Base-by-base conservation (phyloP, 2,329 filamentous ascomycete species). In the Curvularia hawaiiensis region DNA sequence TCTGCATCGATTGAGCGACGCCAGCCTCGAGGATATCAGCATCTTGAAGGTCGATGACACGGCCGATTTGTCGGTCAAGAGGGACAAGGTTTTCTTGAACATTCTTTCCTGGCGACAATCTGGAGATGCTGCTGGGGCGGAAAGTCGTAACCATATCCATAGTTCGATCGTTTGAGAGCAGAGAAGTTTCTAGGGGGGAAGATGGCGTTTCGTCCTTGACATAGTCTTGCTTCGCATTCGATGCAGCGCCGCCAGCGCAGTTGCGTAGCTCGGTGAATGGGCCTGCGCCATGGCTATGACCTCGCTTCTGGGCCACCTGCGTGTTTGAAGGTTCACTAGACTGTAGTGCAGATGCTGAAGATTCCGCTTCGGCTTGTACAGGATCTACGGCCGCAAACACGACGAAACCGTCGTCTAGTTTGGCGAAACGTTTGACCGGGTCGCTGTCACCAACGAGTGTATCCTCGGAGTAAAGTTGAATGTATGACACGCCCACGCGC, bases 21-120 rank as follows among this genome's bases (percentile, higher is more conserved):
- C 74, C 76, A 11, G 72, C 67, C 57, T 81, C 79, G 1, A 81
- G 67, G 12, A 76, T 65, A 28, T 75, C 66, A 0, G 74, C 68
- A 2, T 67, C 56, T 3, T 68, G 58, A 12, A 75, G 67, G 4
- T 69, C 64, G 4, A 77, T 67, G 14, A 80, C 62, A 28, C 67
- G 56, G 40, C 72, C 68, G 18, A 81, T 66, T 52, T 41, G 55
- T 3, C 44, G 59, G 45, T 69, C 57, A 1, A 54, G 49, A 2
- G 63, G 49, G 38, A 35, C 52, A 4, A 39, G 18, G 16, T 58
- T 50, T 30, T 56, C 38, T 22, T 63, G 49, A 10, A 47, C 33
- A 5, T 3, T 18, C 7, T 10, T 2, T 26, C 60, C 56, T 30
- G 43, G 58, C 10, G 63, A 65, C 3, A 28, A 12, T 9, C 10